Evolutionary conservation across 2,329 filamentous ascomycete genomes (phyloP).

Genomic region (Fonsecaea multimorphosa): DNA sequence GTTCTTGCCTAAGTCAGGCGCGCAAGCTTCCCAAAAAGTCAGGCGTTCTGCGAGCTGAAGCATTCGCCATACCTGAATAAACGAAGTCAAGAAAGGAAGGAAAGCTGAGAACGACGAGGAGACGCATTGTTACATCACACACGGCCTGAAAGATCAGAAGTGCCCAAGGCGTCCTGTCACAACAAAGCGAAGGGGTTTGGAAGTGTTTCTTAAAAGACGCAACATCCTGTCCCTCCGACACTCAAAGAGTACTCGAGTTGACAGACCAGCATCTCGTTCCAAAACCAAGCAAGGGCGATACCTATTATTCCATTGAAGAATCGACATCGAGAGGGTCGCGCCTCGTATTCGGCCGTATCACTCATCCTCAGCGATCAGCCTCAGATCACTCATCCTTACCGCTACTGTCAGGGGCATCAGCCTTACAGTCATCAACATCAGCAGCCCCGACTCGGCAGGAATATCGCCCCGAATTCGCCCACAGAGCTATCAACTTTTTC

Average conservation of each 20-base stretch:
- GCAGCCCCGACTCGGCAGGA: neutral
- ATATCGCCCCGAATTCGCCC: neutral
- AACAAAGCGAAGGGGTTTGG: neutral
- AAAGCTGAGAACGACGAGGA: neutral
- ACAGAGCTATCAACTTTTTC: neutral
- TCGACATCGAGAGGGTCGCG: neutral
- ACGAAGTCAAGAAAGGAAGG: neutral
- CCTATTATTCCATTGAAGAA: neutral
- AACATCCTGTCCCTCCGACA: neutral
- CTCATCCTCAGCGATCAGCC: neutral
- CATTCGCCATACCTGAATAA: neutral
- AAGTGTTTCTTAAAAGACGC: neutral
- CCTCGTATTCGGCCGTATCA: neutral
- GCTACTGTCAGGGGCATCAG: constrained; percentile 6
- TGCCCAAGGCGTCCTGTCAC: no score
- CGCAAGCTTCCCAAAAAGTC: neutral
- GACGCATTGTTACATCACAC: neutral
- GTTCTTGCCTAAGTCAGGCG: neutral
- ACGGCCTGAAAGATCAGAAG: no score
- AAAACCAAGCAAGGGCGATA: neutral
- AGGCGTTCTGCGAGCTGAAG: neutral
- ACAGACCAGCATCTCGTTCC: neutral
- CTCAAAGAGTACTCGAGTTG: neutral
- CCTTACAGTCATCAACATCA: constrained; percentile 16
- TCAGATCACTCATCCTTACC: constrained; percentile 12